Base-by-base conservation (phyloP, 768 basidiomycete species). In the Crepidotus variabilis region DNA sequence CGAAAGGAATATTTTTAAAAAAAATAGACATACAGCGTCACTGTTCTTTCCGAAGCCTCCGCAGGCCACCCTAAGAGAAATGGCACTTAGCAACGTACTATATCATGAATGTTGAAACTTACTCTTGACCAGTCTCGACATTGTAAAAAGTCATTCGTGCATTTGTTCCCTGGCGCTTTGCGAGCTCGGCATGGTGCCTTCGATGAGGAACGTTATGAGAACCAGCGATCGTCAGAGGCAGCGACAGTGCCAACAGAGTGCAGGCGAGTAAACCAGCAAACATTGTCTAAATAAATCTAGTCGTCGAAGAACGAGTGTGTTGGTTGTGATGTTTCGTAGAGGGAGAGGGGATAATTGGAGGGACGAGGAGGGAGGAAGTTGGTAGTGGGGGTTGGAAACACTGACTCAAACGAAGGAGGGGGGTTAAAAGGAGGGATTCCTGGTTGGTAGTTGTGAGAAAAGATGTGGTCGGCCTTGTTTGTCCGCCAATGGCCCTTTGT, bases 101-200 rank as follows among this genome's bases (percentile, higher is more conserved):
- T 22, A 39, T 39, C 51, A 52, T 50, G 20, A 51, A 56, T 48
- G 32, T 47, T 43, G 28, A 24, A 39, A 63, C 65, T 59, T 49
- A 65, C 62, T 60, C 60, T 49, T 57, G 61, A 22, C 67, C 67
- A 53, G 64, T 66, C 58, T 66, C 59, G 13, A 66, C 67, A 47
- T 76, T 76, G 63, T 85, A 86, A 49, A 62, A 68, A 7, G 65
- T 60, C 65, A 64, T 65, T 33, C 63, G 43, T 16, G 62, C 56
- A 55, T 60, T 55, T 46, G 59, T 58, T 23, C 47, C 43, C 32
- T 60, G 62, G 32, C 65, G 64, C 51, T 59, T 67, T 9, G 67
- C 62, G 46, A 68, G 54, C 35, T 60, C 67, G 18, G 46, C 21
- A 51, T 66, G 62, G 57, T 59, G 62, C 47, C 55, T 62, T 16